Conservation (phyloP, 352 stramenopile genomes). For the Pythium rishiriense region DNA sequence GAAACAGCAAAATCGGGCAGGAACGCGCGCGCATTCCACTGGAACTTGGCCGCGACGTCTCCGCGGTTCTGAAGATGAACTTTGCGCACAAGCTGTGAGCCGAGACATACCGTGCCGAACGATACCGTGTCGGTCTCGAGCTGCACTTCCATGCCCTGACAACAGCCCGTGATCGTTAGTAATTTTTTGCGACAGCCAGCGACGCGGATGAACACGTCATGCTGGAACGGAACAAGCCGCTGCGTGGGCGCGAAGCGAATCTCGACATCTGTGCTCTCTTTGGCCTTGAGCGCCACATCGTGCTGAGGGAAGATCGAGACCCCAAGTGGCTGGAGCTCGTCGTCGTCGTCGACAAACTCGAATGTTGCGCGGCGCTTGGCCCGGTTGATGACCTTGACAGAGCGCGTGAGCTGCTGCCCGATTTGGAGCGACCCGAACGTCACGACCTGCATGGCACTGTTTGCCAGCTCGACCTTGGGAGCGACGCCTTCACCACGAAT, state of each 20-base stretch:
- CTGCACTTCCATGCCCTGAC: slow-evolving; percentile 89
- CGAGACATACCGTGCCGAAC: slow-evolving; percentile 90
- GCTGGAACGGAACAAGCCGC: slow-evolving; percentile 64
- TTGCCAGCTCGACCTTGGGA: slow-evolving; percentile 87
- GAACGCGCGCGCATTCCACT: slow-evolving; percentile 81
- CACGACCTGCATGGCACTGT: slow-evolving; percentile 79
- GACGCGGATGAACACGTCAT: slow-evolving; percentile 58
- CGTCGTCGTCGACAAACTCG: slow-evolving; percentile 46
- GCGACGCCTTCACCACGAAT: slow-evolving; percentile 75
- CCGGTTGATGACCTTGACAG: slow-evolving; percentile 86
- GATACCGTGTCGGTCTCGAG: slow-evolving; percentile 89
- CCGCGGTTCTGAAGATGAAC: slow-evolving; percentile 90
- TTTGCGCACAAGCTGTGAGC: slow-evolving; percentile 81
- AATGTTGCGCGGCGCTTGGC: slow-evolving; percentile 75
- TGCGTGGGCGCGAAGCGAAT: slow-evolving; percentile 72
- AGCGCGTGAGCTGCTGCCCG: slow-evolving; percentile 67
- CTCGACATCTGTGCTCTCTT: slow-evolving; percentile 77
- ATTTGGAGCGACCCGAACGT: slow-evolving; percentile 86
- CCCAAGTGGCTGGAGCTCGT: slow-evolving; percentile 41
- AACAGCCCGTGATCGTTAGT: slow-evolving; percentile 78
- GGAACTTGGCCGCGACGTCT: slow-evolving; percentile 88
- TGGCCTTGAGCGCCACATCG: slow-evolving; percentile 67
- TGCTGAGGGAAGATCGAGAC: slow-evolving; percentile 70
- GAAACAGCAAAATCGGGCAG: slow-evolving; percentile 80
- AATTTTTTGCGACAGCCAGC: slow-evolving; percentile 77